phyloP scores from a whole-genome alignment of 768 basidiomycete genomes.

The Termitomyces bulborhizus region DNA sequence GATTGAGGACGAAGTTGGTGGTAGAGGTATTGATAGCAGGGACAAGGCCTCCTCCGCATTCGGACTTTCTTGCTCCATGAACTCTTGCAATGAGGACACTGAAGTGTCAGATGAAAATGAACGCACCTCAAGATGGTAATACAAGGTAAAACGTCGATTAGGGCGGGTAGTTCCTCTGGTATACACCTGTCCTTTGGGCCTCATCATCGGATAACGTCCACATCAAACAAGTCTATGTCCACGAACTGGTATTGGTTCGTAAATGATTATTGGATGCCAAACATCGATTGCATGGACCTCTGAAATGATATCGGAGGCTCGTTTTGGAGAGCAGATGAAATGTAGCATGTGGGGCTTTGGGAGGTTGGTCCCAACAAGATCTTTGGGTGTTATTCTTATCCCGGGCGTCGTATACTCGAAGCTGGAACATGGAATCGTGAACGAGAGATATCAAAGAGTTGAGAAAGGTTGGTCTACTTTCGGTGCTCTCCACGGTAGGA shows the following conservation, averaged over 20 bases:
- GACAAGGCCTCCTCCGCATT: conserved; percentile 81
- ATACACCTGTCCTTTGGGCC: conserved; percentile 63
- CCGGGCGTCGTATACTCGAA: conserved; percentile 76
- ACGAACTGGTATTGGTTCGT: conserved; percentile 83
- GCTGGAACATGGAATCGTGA: conserved; percentile 28
- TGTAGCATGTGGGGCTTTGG: conserved; percentile 54
- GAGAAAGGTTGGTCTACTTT: conserved; percentile 36
- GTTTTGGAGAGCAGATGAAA: conserved; percentile 78
- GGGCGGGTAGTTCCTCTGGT: conserved; percentile 70
- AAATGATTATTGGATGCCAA: conserved; percentile 69
- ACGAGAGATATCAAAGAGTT: background rate
- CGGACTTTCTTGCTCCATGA: conserved; percentile 40
- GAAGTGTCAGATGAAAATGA: background rate
- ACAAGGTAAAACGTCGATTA: conserved; percentile 49
- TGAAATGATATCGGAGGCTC: conserved; percentile 60
- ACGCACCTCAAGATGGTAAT: conserved; percentile 66
- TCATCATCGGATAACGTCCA: background rate
- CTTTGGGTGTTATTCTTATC: conserved; percentile 63
- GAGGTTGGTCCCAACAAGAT: conserved; percentile 52
- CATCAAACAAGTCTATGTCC: conserved; percentile 15
- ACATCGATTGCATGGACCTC: conserved; percentile 46
- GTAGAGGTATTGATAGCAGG: conserved; percentile 49
- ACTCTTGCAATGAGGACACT: background rate
- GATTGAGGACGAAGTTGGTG: conserved; percentile 45
- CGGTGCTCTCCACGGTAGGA: conserved; percentile 68